phyloP scores from a whole-genome alignment of 2,329 filamentous ascomycete species.

The Ascochyta rabiei region DNA sequence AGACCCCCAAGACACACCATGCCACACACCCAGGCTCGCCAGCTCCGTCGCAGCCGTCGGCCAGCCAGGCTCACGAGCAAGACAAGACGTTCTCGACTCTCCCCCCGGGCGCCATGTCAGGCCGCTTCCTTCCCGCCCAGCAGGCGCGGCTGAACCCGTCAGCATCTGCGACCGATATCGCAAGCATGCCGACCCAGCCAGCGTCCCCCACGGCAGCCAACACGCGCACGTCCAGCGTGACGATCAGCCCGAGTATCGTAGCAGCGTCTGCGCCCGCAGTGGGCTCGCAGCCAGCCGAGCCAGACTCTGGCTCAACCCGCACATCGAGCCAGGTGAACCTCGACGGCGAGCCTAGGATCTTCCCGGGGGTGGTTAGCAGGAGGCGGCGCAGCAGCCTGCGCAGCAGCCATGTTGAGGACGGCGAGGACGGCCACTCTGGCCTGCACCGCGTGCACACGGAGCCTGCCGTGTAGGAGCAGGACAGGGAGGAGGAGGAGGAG shows the following conservation, averaged over 20 bases:
- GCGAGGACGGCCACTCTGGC: slow-evolving; percentile 15
- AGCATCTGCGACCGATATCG: slow-evolving; percentile 26
- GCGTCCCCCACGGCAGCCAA: slow-evolving; percentile 33
- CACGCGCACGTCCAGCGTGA: slow-evolving; percentile 36
- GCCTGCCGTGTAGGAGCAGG: slow-evolving; percentile 26
- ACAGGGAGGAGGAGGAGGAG: slow-evolving; percentile 5
- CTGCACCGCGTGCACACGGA: slow-evolving; percentile 19
- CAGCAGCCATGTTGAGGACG: slow-evolving; percentile 9
- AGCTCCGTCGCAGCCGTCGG: slow-evolving; percentile 49
- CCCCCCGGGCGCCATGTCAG: slow-evolving; percentile 39
- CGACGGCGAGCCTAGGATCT: slow-evolving; percentile 69
- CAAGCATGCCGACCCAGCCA: slow-evolving; percentile 25
- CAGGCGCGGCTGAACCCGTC: slow-evolving; percentile 45
- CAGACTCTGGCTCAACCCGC: slow-evolving; percentile 24
- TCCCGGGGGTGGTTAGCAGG: slow-evolving; percentile 70
- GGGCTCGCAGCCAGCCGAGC: slow-evolving; percentile 21
- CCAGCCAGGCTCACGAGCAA: slow-evolving; percentile 45
- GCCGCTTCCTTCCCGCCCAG: slow-evolving; percentile 40
- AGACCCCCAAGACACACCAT: slow-evolving; percentile 40
- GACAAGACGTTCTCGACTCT: slow-evolving; percentile 34
- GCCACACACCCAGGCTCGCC: slow-evolving; percentile 47
- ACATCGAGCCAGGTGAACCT: slow-evolving; percentile 38
- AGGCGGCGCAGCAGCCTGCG: slow-evolving; percentile 37
- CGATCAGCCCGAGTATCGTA: slow-evolving; percentile 29
- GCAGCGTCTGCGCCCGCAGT: slow-evolving; percentile 29